Base-by-base conservation (phyloP, 768 basidiomycete genomes). In the Suillus sp. region DNA sequence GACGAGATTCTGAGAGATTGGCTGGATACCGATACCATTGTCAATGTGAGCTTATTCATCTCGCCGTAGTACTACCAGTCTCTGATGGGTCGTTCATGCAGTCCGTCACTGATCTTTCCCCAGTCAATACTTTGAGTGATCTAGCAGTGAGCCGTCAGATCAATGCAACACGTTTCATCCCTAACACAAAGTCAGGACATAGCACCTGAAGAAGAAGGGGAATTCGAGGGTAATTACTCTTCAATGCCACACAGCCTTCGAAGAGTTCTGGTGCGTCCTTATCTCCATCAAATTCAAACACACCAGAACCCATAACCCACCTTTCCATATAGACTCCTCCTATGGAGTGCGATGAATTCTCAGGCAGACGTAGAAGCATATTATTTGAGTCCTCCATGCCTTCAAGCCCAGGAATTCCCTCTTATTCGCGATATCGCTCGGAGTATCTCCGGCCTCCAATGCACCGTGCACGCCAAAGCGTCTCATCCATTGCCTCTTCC, bases 401-500 rank as follows among this genome's bases (percentile, higher is more conserved):
- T 27, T 45, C 45, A 9, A 59, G 54, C 8, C 50, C 64, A 20
- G 42, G 40, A 47, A 42, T 50, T 14, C 38, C 64, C 22, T 50
- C 60, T 13, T 58, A 68, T 25, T 58, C 72, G 1, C 67, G 70
- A 32, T 68, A 67, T 2, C 68, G 69, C 18, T 68, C 67, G 16
- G 65, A 62, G 64, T 66, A 70, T 27, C 55, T 66, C 51, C 71
- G 66, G 62, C 64, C 67, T 8, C 61, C 67, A 22, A 54, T 62
- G 27, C 61, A 55, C 35, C 78, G 76, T 27, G 71, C 75, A 11
- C 61, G 77, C 43, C 74, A 73, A 40, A 75, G 80, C 45, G 73
- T 76, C 3, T 81, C 81, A 22, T 83, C 81, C 37, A 73, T 80
- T 14, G 69, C 68, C 25, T 75, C 74, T 11, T 74, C 66, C 50